Evolutionary conservation across 2,329 filamentous ascomycete genomes (phyloP), one percentile per base, ranked within the genome.

Genomic region (Calycina herbarum): DNA sequence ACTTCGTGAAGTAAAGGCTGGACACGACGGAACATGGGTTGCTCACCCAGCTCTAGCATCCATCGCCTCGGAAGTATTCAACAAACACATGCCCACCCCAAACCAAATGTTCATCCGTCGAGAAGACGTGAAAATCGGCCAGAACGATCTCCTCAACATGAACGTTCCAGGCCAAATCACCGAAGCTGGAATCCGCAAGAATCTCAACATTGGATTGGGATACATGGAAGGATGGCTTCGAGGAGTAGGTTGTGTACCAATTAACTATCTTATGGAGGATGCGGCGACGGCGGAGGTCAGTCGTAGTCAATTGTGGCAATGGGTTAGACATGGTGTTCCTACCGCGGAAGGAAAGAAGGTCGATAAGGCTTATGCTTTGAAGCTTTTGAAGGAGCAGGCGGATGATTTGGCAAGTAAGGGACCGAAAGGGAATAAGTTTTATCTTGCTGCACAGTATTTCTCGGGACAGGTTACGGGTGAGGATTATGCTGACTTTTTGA

Each of bases 181-280:
- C 73, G 94, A 98, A 79, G 93, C 89, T 5, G 95, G 95, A 65
- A 97, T 99, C 82, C 88, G 92, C 76, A 97, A 97, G 89, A 99
- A 98, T 83, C 84, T 99, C 70, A 94, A 93, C 81, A 98, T 99
- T 71, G 95, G 94, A 48, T 87, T 99, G 5, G 91, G 91, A 61
- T 99, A 99, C 82, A 99, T 98, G 94, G 95, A 99, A 81, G 95
- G 93, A 68, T 99, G 95, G 95, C 84, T 98, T 67, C 90, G 94
- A 68, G 95, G 94, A 40, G 86, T 98, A 27, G 95, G 95, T 65
- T 99, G 95, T 75, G 94, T 98, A 62, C 95, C 95, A 59, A 97
- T 98, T 81, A 97, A 98, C 84, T 96, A 90, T 78, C 85, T 98
- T 64, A 98, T 98, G 94, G 95, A 99, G 82, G 95, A 98, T 73